Base-by-base conservation (phyloP, 1,139 yeast species). In the Candida sanyaensis region DNA sequence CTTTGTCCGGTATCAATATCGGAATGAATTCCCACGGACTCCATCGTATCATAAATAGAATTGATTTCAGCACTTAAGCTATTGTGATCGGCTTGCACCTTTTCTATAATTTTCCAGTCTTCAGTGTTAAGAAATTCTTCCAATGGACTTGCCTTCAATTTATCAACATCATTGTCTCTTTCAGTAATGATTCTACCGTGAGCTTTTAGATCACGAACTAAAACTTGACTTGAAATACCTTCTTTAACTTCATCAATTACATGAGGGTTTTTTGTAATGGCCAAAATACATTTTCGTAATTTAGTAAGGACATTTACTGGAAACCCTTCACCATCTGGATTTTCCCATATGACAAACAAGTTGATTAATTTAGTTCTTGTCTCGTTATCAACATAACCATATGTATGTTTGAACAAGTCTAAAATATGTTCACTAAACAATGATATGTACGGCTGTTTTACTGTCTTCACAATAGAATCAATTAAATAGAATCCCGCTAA, bases 391-490 rank as follows among this genome's bases (percentile, higher is more conserved):
- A 73, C 77, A 37, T 71, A 61, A 40, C 69, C 57, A 54, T 73
- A 75, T 2, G 75, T 65, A 40, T 70, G 57, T 46, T 62, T 61
- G 58, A 64, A 71, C 43, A 75, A 55, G 47, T 66, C 64, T 30
- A 17, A 17, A 17, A 17, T 17, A 17, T 17, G 21, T 17, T 60
- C 53, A 32, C 71, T 68, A 55, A 75, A 73, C 41, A 73, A 55
- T 37, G 71, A 53, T 52, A 71, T 73, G 57, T 73, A 75, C 5
- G 80, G 80, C 49, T 69, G 72, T 11, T 79, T 78, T 39, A 74
- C 63, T 56, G 67, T 73, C 55, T 75, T 75, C 55, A 73, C 64
- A 23, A 75, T 71, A 37, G 75, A 69, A 57, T 75, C 80, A 57
- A 75, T 55, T 41, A 75, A 58, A 54, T 75, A 75, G 44, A 75